phyloP scores from a whole-genome alignment of 805 yeast species.

The Groenewaldozyma salmanticensis region DNA sequence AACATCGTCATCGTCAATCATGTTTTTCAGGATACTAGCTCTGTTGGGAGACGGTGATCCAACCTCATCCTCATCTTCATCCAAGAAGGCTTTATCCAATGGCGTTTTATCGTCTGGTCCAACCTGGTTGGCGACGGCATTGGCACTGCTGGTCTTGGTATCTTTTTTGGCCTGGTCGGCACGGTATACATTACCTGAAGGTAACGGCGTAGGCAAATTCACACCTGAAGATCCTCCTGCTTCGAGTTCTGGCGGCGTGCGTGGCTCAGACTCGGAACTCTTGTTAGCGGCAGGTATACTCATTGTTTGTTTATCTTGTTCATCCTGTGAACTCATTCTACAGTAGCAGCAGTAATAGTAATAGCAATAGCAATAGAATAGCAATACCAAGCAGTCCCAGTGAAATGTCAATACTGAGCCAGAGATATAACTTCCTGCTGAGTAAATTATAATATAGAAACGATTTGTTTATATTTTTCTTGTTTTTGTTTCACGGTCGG shows the following conservation, averaged over 20 bases:
- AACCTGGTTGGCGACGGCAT: background rate
- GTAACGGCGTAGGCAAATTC: constrained; percentile 14
- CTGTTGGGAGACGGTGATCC: constrained; percentile 8
- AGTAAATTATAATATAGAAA: too few species aligned
- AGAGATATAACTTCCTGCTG: too few species aligned
- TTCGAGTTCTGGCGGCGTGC: background rate
- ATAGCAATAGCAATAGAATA: too few species aligned
- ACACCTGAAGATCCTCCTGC: background rate
- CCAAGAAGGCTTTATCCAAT: background rate
- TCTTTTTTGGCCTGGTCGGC: background rate
- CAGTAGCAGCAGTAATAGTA: too few species aligned
- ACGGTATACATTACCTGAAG: constrained; percentile 12
- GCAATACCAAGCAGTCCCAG: too few species aligned
- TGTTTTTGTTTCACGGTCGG: too few species aligned
- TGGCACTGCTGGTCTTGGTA: background rate
- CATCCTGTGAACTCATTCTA: too few species aligned
- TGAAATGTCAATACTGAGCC: too few species aligned
- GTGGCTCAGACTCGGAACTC: too few species aligned
- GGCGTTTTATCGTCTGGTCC: background rate
- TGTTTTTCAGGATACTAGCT: background rate
- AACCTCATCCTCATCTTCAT: background rate
- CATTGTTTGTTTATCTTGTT: too few species aligned
- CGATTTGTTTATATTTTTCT: too few species aligned
- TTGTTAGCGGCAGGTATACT: too few species aligned
- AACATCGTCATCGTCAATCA: background rate